Base-by-base conservation (phyloP, 108 stramenopile species). In the Bacterosira constricta region DNA sequence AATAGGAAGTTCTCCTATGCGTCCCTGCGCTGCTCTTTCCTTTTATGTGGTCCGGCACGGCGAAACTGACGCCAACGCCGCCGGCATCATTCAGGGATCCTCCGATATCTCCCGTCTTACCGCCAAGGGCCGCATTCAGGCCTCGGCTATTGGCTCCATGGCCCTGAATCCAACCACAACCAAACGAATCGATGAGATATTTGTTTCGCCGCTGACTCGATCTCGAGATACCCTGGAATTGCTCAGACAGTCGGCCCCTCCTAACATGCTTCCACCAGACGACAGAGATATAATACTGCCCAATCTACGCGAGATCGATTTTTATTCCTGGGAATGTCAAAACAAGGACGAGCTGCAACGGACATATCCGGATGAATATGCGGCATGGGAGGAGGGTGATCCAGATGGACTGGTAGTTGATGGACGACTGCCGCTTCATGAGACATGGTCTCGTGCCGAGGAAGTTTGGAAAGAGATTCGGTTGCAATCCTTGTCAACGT, bases 291-390 rank as follows among this genome's bases (percentile, higher is more conserved):
- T 38, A 31, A 49, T 71, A 27, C 34, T 79, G 58, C 3, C 59
- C 20, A 32, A 79, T 37, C 50, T 83, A 38, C 52, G 82, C 20
- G 82, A 83, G 60, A 83, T 83, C 70, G 82, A 83, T 49, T 67
- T 75, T 53, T 79, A 79, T 42, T 66, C 50, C 27, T 83, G 82
- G 82, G 57, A 83, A 69, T 70, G 71, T 12, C 69, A 59, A 30
- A 29, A 30, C 26, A 73, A 73, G 18, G 35, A 42, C 8, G 76
- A 77, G 13, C 46, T 75, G 20, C 0, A 63, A 27, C 32, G 29
- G 32, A 9, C 54, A 10, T 78, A 68, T 54, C 76, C 76, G 4
- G 77, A 66, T 7, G 30, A 59, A 30, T 82, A 47, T 37, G 20
- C 56, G 20, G 81, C 81, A 37, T 82, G 81, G 81, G n/a, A 63